Evolutionary conservation across 345 rosid genomes (phyloP).

Genomic region (Eucalyptus grandis): DNA sequence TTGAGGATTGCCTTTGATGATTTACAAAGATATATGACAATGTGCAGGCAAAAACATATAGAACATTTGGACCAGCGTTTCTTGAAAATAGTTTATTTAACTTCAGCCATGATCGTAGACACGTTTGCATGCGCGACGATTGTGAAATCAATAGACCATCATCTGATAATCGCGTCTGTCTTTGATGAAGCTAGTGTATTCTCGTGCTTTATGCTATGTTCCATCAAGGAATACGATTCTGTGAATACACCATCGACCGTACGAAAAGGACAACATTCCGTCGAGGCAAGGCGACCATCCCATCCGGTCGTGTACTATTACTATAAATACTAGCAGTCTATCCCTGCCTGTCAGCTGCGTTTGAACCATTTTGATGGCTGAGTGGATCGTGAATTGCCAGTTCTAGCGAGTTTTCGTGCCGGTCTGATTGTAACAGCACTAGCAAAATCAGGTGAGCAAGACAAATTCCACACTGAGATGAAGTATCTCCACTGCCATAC

Average conservation of each 20-base stretch:
- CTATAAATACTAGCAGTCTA: neutral
- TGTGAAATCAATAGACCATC: neutral
- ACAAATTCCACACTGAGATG: neutral
- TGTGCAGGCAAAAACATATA: neutral
- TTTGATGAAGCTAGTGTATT: neutral
- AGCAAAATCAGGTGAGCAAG: neutral
- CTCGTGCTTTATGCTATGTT: neutral
- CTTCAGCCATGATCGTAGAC: neutral
- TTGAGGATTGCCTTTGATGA: neutral
- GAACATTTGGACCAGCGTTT: neutral
- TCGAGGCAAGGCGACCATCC: neutral
- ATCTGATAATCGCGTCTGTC: neutral
- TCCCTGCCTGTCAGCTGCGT: neutral
- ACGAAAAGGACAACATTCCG: neutral
- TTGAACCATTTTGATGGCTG: neutral
- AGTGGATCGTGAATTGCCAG: neutral
- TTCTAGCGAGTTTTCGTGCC: neutral
- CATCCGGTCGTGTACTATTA: neutral
- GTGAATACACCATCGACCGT: neutral
- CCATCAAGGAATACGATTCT: neutral
- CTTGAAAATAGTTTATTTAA: neutral
- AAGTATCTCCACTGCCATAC: neutral
- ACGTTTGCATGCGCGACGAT: neutral
- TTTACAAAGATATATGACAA: neutral
- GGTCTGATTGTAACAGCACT: neutral